Percentiles rank a stretch among this genome's conserved stretches.
These are phyloP conservation scores for Naganishia antarctica DNA, from an alignment of 768 basidiomycete species.

Conservation along the genomic window DNA sequence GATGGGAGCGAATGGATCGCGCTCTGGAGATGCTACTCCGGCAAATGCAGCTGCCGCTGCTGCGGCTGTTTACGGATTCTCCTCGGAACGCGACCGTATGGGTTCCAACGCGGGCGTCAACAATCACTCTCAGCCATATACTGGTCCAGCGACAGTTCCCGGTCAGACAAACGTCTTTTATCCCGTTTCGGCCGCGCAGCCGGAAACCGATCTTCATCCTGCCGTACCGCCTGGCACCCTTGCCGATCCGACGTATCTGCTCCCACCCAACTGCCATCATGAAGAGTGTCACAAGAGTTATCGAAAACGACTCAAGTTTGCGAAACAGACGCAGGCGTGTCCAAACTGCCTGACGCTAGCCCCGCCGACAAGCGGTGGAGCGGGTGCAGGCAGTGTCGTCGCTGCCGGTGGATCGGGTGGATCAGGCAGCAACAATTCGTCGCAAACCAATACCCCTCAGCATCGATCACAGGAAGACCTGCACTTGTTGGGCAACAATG, in stretches of 20 bases:
- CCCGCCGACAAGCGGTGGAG: constrained; percentile 26
- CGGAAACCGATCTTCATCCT: constrained; percentile 43
- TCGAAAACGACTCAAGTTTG: constrained; percentile 50
- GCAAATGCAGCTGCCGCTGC: constrained; percentile 11
- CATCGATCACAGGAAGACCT: constrained; percentile 44
- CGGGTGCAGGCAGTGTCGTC: constrained; percentile 9
- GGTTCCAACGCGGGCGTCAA: neutral
- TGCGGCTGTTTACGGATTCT: constrained; percentile 13
- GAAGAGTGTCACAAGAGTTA: constrained; percentile 54
- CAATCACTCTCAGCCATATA: constrained; percentile 6
- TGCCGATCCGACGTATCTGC: constrained; percentile 50
- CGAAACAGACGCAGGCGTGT: constrained; percentile 48
- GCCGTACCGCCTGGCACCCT: constrained; percentile 49
- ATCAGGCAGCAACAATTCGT: constrained; percentile 37
- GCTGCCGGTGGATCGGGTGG: constrained; percentile 35
- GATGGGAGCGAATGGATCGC: neutral
- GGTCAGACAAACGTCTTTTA: constrained; percentile 45
- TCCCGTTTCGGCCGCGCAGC: constrained; percentile 46
- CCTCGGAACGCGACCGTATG: constrained; percentile 17
- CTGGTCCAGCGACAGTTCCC: constrained; percentile 8
- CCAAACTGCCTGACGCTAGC: constrained; percentile 43
- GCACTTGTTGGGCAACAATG: constrained; percentile 36
- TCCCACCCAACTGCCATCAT: constrained; percentile 52
- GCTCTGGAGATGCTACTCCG: constrained; percentile 11
- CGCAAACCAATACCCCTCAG: constrained; percentile 45